Evolutionary conservation across 768 basidiomycete genomes (phyloP), one percentile per base, ranked within the genome.

Genomic region (Boletales sp.): DNA sequence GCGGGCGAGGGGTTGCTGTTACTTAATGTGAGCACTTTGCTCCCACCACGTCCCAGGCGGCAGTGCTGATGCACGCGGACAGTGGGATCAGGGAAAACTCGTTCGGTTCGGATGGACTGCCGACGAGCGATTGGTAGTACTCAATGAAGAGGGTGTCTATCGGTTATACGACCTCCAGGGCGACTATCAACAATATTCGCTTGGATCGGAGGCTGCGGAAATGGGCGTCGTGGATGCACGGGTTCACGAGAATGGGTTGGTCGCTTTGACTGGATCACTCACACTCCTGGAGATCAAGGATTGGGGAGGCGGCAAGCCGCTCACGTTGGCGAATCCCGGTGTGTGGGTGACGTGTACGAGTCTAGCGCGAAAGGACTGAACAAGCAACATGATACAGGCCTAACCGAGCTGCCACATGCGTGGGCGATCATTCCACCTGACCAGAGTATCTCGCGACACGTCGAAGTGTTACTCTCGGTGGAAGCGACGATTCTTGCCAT

Each of bases 391-490:
- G 24, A 48, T 36, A 15, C 51, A 90, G 92, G 79, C 32, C 64
- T 97, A n/a, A 75, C 80, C 6, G 83, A 87, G 57, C 86, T 86
- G 2, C 93, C 92, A 1, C 75, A 80, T 58, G 77, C 90, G 9
- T 97, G 94, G 95, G 79, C 86, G 4, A 76, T 94, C 45, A 86
- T 99, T 41, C 88, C 92, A 1, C 93, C 94, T 0, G 93, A 95
- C 61, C 76, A 87, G 37, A 94, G 87, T 34, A 85, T 90, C 44
- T 94, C 88, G 5, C 78, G 94, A 48, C 94, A 97, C 58, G 85
- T 90, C 40, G 93, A 97, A 64, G 88, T 95, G 29, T 74, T 98
- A 0, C 70, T 97, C 24, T 90, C 91, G 2, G 81, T 86, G 3
- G 88, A 89, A 14, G 67, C 82, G 4, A 90, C 92, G 2, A 86